Evolutionary conservation across 495 filamentous ascomycete genomes (phyloP), one percentile per base, ranked within the genome.

Genomic region (Penicillium odoratum): DNA sequence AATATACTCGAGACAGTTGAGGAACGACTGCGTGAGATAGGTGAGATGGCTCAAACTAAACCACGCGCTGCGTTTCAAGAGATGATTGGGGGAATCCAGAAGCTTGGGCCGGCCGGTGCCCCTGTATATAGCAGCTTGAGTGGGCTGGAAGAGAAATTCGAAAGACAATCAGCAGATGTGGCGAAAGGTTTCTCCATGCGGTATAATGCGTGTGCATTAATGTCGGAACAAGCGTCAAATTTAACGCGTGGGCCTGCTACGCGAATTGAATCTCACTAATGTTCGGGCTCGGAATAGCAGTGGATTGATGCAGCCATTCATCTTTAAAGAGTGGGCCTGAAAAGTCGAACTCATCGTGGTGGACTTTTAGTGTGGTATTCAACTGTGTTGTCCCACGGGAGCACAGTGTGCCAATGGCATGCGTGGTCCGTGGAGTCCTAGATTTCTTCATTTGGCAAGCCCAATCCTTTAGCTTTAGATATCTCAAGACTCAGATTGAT

Each of bases 1-100:
- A 44, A 44, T 44, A 3, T 4, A 44, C 46, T 48, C 46, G 46
- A 48, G 46, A 48, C 46, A 28, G 4, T 48, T 13, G 46, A 48
- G 46, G 28, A 13, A 21, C 46, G 46, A 9, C 1, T 48, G 25
- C 46, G 46, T 48, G 46, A 48, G 46, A 30, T 48, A 21, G 25
- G 28, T 28, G 46, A 48, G 21, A 48, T 48, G 18, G 46, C 46
- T 10, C n/a, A 48, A 30, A 28, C 46, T 15, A 30, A 30, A 30
- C 7, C 21, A 28, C 28, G 46, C 25, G 46, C 46, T 48, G 46
- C 46, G 0, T 48, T 28, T 11, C 25, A 15, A 5, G 46, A 30
- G 10, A 48, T 48, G 46, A 29, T 48, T 25, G 15, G 18, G 40
- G 13, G 40, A 8, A 44, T 44, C 40, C 40, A 44, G 40, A 44